Percentiles rank a stretch among this genome's conserved stretches.
These are phyloP conservation scores for Ricinus communis DNA, from an alignment of 345 rosid genomes.

Conservation along the genomic window DNA sequence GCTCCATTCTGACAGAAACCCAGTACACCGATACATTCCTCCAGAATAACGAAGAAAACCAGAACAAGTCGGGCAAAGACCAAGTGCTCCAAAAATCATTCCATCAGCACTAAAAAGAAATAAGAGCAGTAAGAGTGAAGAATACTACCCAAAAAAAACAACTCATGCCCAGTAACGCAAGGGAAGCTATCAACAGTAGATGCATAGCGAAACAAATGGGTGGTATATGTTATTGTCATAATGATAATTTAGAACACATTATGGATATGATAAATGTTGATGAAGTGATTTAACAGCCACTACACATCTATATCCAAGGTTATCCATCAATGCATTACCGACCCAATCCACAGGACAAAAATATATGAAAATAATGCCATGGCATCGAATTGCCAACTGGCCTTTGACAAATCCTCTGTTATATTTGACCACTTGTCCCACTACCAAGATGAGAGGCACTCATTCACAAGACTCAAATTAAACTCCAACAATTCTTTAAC, in stretches of 20 bases:
- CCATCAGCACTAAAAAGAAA: conserved; percentile 76
- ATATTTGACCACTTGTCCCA: background rate
- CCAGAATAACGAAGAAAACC: conserved; percentile 73
- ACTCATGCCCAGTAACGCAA: too few species aligned
- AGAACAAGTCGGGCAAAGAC: conserved; percentile 67
- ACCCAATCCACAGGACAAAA: background rate
- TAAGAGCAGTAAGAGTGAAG: conserved; percentile 11
- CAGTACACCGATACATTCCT: conserved; percentile 69
- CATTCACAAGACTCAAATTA: background rate
- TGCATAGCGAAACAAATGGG: background rate
- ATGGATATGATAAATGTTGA: background rate
- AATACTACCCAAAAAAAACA: too few species aligned
- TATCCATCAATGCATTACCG: background rate
- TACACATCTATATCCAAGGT: background rate
- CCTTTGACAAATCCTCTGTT: too few species aligned
- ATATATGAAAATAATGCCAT: background rate
- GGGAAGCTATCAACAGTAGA: conserved; percentile 6
- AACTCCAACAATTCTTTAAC: background rate
- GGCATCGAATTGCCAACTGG: background rate
- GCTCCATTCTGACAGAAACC: conserved; percentile 85
- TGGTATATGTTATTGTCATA: background rate
- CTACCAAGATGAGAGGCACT: background rate
- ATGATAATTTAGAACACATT: background rate
- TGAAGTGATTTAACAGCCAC: background rate
- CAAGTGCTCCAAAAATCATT: conserved; percentile 92